Base-by-base conservation (phyloP, 1,139 yeast genomes). In the Blastobotrys serpentis region DNA sequence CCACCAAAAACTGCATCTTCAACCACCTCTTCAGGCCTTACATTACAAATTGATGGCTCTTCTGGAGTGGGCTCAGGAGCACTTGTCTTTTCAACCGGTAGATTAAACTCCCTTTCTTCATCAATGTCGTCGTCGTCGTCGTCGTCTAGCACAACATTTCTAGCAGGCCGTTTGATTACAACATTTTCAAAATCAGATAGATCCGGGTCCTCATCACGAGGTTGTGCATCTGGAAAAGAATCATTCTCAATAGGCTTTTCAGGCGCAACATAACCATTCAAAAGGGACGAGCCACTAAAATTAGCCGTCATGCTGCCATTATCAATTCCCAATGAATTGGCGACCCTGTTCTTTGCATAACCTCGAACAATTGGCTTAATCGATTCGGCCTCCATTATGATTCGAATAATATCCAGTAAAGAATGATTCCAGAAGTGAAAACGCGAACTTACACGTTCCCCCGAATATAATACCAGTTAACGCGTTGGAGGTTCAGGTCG, bases 331-430 rank as follows among this genome's bases (percentile, higher is more conserved):
- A 36, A 25, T n/a, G 40, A 5, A 10, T 41, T 23, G 3, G 44
- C 44, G 5, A 41, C 44, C 19, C 44, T 41, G 16, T 41, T 41
- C 16, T 21, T 13, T 17, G 21, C 44, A 41, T 41, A 41, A 4
- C 44, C 44, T 11, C 21, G 21, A 11, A 40, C 32, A 4, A 19
- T 25, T n/a, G 44, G 37, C 37, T 41, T 41, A 11, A 19, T 11
- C 19, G 25, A 8, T 36, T 36, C 40, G 6, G 40, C 16, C 5
- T 36, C 40, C 40, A 36, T 36, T 29, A 4, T 29, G 10, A 23
- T 10, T 23, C 26, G n/a, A n/a, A n/a, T n/a, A n/a, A n/a, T n/a
- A n/a, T n/a, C n/a, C n/a, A n/a, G n/a, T n/a, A n/a, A n/a, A n/a
- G n/a, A n/a, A n/a, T n/a, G n/a, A n/a, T n/a, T n/a, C n/a, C n/a